Base-by-base conservation (phyloP, 805 yeast species). In the Hanseniaspora taiwanica region DNA sequence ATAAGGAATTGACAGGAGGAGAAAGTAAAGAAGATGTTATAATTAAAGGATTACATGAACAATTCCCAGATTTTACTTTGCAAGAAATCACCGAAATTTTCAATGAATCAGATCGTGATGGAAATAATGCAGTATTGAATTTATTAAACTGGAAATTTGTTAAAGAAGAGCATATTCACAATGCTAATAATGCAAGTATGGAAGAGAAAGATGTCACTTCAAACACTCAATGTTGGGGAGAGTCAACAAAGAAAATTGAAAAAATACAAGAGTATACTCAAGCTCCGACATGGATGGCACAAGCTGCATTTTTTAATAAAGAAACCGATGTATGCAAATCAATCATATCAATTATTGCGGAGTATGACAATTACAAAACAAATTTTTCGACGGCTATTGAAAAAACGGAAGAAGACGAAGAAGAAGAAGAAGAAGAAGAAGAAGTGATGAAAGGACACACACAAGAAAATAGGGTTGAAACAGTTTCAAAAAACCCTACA, bases 371-470 rank as follows among this genome's bases (percentile, higher is more conserved):
- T 46, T 3, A 49, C 55, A 1, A 37, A 45, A 5, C 42, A 38
- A 13, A 49, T 66, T 8, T 34, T n/a, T 23, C 39, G 8, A 27
- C 46, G 25, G 52, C 43, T 43, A 50, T 50, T 9, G 54, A 40
- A 5, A 53, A 47, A 5, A 38, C 43, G 20, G 43, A 21, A 38
- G 40, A 36, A 1, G 34, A 39, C 1, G 60, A 57, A 0, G 46
- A 44, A 12, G 44, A 50, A 14, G 59, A 53, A 36, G 51, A 61
- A n/a, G n/a, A n/a, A n/a, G n/a, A n/a, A n/a, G n/a, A n/a, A n/a
- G n/a, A n/a, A n/a, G n/a, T n/a, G n/a, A n/a, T n/a, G n/a, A n/a
- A n/a, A n/a, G n/a, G n/a, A n/a, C n/a, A n/a, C n/a, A n/a, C n/a
- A n/a, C n/a, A n/a, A n/a, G n/a, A n/a, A n/a, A n/a, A n/a, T n/a